These are phyloP conservation scores for Edaphochlamys debaryana DNA, from an alignment of 139 green algal genomes.

Conservation along the genomic window DNA sequence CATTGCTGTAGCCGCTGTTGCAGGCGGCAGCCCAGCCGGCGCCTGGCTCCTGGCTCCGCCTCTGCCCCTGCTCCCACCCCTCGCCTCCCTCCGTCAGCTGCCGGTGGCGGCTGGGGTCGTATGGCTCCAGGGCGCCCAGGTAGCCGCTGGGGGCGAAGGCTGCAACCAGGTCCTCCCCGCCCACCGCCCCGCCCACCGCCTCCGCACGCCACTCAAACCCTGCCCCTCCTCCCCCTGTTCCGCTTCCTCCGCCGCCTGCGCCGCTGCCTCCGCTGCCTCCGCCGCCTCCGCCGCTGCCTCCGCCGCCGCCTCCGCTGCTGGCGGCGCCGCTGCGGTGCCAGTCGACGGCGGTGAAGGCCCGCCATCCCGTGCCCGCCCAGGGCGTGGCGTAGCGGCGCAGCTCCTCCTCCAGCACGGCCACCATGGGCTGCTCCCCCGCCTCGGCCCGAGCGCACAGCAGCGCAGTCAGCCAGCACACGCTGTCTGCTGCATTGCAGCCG, in stretches of 20 bases:
- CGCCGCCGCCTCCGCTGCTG: too few relatives aligned
- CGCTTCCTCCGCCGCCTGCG: too few relatives aligned
- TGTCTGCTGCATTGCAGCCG: background rate
- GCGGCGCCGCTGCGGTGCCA: background rate
- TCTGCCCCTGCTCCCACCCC: background rate
- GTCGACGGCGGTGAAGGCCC: background rate
- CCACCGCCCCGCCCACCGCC: background rate
- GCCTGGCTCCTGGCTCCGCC: background rate
- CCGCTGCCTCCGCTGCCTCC: background rate
- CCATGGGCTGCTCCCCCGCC: background rate
- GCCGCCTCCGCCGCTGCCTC: background rate
- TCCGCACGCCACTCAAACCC: background rate
- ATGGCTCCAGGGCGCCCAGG: background rate
- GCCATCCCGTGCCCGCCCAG: background rate
- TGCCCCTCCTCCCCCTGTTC: too few relatives aligned
- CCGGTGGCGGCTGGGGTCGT: background rate
- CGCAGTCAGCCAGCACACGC: slow-evolving; percentile 1
- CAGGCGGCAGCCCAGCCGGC: too few relatives aligned
- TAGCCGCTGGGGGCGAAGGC: background rate
- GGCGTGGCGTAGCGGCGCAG: slow-evolving; percentile 14
- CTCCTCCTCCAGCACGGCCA: slow-evolving; percentile 28
- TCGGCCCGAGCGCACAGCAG: slow-evolving; percentile 1
- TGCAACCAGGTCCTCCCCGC: background rate
- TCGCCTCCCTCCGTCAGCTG: too few relatives aligned
- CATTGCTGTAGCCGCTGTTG: too few relatives aligned